These are phyloP conservation scores for Penicillium steckii DNA, from an alignment of 495 filamentous ascomycete species.

Conservation along the genomic window DNA sequence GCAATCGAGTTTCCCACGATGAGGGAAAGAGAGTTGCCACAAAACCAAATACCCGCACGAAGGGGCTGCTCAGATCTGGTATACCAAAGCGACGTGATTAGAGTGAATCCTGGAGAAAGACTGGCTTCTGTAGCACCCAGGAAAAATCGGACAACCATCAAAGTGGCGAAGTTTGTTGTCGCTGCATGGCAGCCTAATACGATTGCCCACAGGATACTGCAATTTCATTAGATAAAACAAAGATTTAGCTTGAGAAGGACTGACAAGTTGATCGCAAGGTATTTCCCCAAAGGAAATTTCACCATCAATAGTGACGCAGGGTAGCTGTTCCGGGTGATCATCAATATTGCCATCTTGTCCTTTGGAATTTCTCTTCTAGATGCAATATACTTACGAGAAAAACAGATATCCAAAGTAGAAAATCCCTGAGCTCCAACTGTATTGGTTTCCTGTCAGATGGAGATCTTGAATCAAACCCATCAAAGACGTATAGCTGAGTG, in stretches of 20 bases:
- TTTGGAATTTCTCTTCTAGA: not conserved
- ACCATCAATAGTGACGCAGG: slow-evolving; percentile 44
- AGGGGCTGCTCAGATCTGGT: slow-evolving; percentile 50
- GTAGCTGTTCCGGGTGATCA: not conserved
- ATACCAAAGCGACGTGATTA: slow-evolving; percentile 39
- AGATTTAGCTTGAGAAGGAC: not conserved
- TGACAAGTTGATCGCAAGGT: slow-evolving; percentile 49
- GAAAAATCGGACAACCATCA: slow-evolving; percentile 48
- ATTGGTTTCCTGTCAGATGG: slow-evolving; percentile 48
- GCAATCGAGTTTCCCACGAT: slow-evolving; percentile 26
- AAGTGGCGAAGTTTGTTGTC: slow-evolving; percentile 43
- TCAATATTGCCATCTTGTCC: not conserved
- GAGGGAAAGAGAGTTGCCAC: slow-evolving; percentile 22
- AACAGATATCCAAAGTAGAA: slow-evolving; percentile 62
- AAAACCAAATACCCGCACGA: slow-evolving; percentile 51
- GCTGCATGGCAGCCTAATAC: slow-evolving; percentile 50
- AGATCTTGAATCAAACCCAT: slow-evolving; percentile 45
- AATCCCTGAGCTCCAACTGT: slow-evolving; percentile 51
- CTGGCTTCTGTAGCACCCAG: slow-evolving; percentile 50
- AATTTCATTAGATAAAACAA: not conserved
- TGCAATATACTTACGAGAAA: slow-evolving; percentile 26
- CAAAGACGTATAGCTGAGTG: slow-evolving; percentile 32
- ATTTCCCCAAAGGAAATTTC: slow-evolving; percentile 39
- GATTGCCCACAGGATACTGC: slow-evolving; percentile 32
- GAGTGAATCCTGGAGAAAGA: slow-evolving; percentile 26